Evolutionary conservation across 2,329 filamentous ascomycete species (phyloP).

Genomic region (Onygena corvina): DNA sequence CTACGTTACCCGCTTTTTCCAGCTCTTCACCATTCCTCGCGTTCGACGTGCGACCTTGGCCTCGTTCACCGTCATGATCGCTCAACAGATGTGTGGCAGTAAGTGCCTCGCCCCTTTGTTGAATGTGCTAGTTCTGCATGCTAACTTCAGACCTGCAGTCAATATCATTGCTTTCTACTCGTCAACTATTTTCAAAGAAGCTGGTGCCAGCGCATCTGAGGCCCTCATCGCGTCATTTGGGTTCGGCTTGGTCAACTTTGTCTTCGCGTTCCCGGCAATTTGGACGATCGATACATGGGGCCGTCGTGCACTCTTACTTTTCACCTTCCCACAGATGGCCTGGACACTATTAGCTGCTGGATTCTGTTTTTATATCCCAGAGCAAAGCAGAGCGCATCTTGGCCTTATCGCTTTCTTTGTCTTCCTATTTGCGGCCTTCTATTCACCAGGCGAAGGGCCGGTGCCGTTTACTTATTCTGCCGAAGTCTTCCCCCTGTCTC

Average conservation of each 20-base stretch:
- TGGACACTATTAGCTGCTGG: constrained; percentile 55
- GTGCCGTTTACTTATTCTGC: constrained; percentile 44
- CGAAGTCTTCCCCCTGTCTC: constrained; percentile 45
- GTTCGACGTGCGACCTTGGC: constrained; percentile 55
- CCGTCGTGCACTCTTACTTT: constrained; percentile 49
- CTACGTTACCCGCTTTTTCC: constrained; percentile 49
- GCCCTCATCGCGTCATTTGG: constrained; percentile 53
- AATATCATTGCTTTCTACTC: constrained; percentile 70
- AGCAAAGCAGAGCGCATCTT: constrained; percentile 35
- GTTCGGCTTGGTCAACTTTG: constrained; percentile 53
- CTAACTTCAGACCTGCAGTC: constrained; percentile 23
- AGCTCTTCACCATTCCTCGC: constrained; percentile 40
- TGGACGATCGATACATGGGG: constrained; percentile 58
- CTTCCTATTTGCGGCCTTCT: constrained; percentile 54
- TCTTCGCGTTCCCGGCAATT: constrained; percentile 53
- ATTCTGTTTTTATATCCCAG: constrained; percentile 44
- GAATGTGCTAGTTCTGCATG: constrained; percentile 21
- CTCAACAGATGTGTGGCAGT: constrained; percentile 56
- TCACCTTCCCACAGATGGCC: constrained; percentile 57
- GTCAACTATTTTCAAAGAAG: constrained; percentile 44
- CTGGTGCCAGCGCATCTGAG: constrained; percentile 44
- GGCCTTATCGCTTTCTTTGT: constrained; percentile 49
- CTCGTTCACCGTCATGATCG: constrained; percentile 68
- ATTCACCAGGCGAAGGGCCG: constrained; percentile 52
- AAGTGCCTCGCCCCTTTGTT: not conserved